Conservation (phyloP, 306 rosid species). For the Senna siamea region DNA sequence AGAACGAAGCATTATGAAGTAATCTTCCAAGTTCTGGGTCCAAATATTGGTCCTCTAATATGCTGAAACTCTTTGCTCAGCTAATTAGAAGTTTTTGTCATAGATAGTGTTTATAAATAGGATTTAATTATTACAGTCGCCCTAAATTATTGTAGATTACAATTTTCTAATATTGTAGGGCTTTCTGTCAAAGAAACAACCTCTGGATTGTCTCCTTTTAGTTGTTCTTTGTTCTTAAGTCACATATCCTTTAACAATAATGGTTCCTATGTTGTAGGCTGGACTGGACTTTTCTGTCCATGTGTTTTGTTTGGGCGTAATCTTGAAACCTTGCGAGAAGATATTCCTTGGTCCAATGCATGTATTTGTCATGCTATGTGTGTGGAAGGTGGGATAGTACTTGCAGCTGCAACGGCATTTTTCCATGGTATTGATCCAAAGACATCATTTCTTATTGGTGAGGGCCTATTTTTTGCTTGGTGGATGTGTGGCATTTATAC, state of each 20-base stretch:
- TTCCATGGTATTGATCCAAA: conserved; percentile 66
- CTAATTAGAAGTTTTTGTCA: not conserved
- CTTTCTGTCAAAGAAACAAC: too few species aligned
- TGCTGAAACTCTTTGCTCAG: conserved; percentile 14
- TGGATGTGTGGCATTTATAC: conserved; percentile 88
- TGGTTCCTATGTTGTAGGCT: conserved; percentile 47
- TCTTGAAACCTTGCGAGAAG: conserved; percentile 59
- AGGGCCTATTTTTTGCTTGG: conserved; percentile 70
- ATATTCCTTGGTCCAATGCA: conserved; percentile 65
- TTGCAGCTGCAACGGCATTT: conserved; percentile 59
- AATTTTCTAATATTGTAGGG: too few species aligned
- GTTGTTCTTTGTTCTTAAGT: not conserved
- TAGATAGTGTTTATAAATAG: not conserved
- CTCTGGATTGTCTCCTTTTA: not conserved
- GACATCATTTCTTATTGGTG: conserved; percentile 65
- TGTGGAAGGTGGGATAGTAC: conserved; percentile 66
- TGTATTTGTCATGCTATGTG: conserved; percentile 73
- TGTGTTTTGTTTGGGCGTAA: conserved; percentile 75
- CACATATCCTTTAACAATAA: not conserved
- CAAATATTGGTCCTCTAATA: not conserved
- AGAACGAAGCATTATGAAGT: not conserved
- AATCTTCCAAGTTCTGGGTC: not conserved
- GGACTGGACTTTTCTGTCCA: conserved; percentile 76
- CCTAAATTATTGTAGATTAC: too few species aligned
- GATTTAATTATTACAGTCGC: not conserved